phyloP scores from a whole-genome alignment of 2,329 filamentous ascomycete species.

The Lecanicillium sp. region DNA sequence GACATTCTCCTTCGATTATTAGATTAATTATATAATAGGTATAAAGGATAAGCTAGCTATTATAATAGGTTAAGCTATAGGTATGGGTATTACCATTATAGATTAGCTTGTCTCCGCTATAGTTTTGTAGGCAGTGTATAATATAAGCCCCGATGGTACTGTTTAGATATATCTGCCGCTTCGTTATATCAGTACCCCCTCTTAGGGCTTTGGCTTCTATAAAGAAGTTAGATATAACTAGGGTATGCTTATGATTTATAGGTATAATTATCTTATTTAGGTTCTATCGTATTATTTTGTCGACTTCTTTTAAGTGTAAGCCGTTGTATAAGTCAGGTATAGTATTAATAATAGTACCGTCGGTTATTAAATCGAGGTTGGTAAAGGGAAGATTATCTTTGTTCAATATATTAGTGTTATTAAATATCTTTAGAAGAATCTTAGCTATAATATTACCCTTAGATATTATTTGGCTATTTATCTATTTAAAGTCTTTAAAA shows the following conservation, averaged over 20 bases:
- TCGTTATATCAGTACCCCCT: slow-evolving; percentile 21
- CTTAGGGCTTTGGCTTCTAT: slow-evolving; percentile 32
- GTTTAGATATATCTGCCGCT: slow-evolving; percentile 31
- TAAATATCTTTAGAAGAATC: slow-evolving; percentile 29
- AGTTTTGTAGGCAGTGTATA: slow-evolving; percentile 33
- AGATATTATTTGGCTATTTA: slow-evolving; percentile 24
- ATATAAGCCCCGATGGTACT: slow-evolving; percentile 31
- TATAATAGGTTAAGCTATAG: slow-evolving; percentile 32
- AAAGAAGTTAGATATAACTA: slow-evolving; percentile 36
- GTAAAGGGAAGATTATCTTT: background rate
- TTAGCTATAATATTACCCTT: slow-evolving; percentile 28
- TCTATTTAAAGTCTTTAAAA: slow-evolving; percentile 25
- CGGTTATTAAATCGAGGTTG: slow-evolving; percentile 31
- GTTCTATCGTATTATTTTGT: slow-evolving; percentile 14
- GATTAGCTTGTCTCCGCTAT: slow-evolving; percentile 23
- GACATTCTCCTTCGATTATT: slow-evolving; percentile 22
- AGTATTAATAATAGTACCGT: slow-evolving; percentile 22
- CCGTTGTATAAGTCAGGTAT: slow-evolving; percentile 30
- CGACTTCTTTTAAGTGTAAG: slow-evolving; percentile 21
- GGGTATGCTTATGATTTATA: slow-evolving; percentile 10
- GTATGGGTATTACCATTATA: slow-evolving; percentile 35
- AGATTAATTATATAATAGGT: slow-evolving; percentile 31
- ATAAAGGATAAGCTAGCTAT: slow-evolving; percentile 32
- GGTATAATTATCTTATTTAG: slow-evolving; percentile 1
- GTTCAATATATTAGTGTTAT: background rate